Evolutionary conservation across 148 eudicot genomes (phyloP).

Genomic region (Oxyria digyna): DNA sequence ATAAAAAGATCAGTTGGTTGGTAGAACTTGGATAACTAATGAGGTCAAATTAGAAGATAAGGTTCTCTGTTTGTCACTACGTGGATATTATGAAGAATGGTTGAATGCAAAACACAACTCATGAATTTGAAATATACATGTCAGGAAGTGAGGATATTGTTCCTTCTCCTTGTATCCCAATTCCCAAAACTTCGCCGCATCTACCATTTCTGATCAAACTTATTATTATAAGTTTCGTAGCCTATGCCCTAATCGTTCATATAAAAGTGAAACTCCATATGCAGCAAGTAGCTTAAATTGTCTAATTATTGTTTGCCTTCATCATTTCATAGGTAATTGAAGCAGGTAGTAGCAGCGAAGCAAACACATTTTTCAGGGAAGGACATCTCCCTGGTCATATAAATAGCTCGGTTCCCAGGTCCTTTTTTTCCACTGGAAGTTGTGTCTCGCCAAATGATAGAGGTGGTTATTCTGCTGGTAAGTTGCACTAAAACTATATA

Average conservation of each 20-base stretch:
- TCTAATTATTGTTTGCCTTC: not conserved
- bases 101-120: not conserved
- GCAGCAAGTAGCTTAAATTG: not conserved
- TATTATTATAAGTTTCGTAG: too few relatives aligned
- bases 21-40: not conserved
- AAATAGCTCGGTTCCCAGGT: slow-evolving; percentile 30
- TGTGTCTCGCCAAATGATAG: slow-evolving; percentile 36
- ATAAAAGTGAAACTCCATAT: not conserved
- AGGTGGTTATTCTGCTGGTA: slow-evolving; percentile 20
- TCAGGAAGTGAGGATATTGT: not conserved
- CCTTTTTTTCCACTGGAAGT: slow-evolving; percentile 51
- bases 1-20: not conserved
- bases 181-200: not conserved
- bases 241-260: too few relatives aligned
- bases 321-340: not conserved
- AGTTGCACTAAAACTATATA: not conserved
- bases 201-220: not conserved
- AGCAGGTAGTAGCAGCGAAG: slow-evolving; percentile 4
- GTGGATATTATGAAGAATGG: not conserved
- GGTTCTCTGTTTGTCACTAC: not conserved
- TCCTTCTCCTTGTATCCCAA: not conserved
- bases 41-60: not conserved
- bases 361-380: slow-evolving; percentile 8
- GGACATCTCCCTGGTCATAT: slow-evolving; percentile 20
- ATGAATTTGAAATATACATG: not conserved